A percentile compares a stretch with the other conserved stretches of the same genome.
Conservation (phyloP, 352 stramenopile species). For the Phytophthora pseudosyringae region DNA sequence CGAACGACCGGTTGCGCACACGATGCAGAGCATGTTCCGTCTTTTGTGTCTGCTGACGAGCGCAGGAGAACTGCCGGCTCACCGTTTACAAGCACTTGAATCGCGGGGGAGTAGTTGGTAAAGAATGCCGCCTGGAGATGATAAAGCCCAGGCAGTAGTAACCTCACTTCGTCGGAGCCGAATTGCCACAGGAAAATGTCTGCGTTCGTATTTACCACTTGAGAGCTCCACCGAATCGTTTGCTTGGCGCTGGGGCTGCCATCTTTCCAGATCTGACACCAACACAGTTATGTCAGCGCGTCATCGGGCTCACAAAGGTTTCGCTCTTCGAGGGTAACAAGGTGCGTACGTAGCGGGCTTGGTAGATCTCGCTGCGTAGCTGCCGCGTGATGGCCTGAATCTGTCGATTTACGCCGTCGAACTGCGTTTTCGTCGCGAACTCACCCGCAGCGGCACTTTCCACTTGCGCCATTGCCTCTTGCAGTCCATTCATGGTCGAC, state of each 20-base stretch:
- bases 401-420: constrained; percentile 43
- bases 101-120: constrained; percentile 53
- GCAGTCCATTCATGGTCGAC: constrained; percentile 31
- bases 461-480: constrained; percentile 33
- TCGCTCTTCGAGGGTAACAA: background rate
- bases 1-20: constrained; percentile 12
- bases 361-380: constrained; percentile 73
- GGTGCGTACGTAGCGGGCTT: constrained; percentile 73
- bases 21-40: constrained; percentile 5
- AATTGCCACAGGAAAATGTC: constrained; percentile 76
- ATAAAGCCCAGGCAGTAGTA: constrained; percentile 70
- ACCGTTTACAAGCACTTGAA: constrained; percentile 70
- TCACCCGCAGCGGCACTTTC: constrained; percentile 37
- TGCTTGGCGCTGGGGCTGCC: constrained; percentile 53
- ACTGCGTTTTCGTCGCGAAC: constrained; percentile 37
- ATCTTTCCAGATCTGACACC: constrained; percentile 80
- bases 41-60: constrained; percentile 7
- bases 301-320: background rate
- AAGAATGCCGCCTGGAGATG: constrained; percentile 79
- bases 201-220: constrained; percentile 71
- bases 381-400: constrained; percentile 55
- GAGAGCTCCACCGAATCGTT: constrained; percentile 69
- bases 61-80: constrained; percentile 48
- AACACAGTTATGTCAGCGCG: background rate
- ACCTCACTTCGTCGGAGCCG: constrained; percentile 50